Evolutionary conservation across 768 basidiomycete genomes (phyloP).

Genomic region (Cytidiella melzeri): DNA sequence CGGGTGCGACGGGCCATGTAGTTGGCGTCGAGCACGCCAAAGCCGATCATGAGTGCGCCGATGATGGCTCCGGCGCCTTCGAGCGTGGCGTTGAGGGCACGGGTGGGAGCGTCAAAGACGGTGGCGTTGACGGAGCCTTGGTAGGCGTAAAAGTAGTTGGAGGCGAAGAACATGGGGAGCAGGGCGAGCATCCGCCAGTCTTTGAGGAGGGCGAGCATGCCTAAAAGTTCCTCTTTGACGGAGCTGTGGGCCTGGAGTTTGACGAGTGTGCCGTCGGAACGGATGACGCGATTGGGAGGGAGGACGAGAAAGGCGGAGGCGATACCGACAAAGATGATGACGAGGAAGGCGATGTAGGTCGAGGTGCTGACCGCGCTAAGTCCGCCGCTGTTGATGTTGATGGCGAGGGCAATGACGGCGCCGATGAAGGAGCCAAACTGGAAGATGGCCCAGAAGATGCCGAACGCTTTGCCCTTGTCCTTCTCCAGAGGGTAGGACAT

Average conservation of each 20-base stretch:
- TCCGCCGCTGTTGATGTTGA: too few relatives aligned
- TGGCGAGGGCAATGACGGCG: conserved; percentile 60
- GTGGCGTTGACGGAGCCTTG: conserved; percentile 36
- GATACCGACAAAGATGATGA: conserved; percentile 66
- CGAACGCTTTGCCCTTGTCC: conserved; percentile 74
- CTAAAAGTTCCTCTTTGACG: conserved; percentile 70
- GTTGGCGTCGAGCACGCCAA: conserved; percentile 30
- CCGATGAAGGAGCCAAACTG: conserved; percentile 79
- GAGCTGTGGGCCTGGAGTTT: conserved; percentile 58
- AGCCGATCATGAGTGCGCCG: conserved; percentile 37
- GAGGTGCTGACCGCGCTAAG: conserved; percentile 50
- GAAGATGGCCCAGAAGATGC: conserved; percentile 81
- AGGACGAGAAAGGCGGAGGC: conserved; percentile 64
- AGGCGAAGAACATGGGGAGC: conserved; percentile 83
- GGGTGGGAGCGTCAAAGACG: conserved; percentile 37
- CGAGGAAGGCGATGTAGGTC: conserved; percentile 74
- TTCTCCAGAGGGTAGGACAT: conserved; percentile 75
- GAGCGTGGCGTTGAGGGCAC: conserved; percentile 34
- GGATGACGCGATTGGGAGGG: conserved; percentile 64
- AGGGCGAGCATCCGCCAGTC: conserved; percentile 70
- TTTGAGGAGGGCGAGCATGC: conserved; percentile 59
- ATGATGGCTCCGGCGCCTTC: conserved; percentile 35
- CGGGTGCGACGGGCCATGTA: conserved; percentile 29
- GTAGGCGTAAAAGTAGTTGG: conserved; percentile 80
- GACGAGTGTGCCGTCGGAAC: conserved; percentile 70